Conservation (phyloP, 2,329 filamentous ascomycete genomes). For the Pestalotiopsis sp. region DNA sequence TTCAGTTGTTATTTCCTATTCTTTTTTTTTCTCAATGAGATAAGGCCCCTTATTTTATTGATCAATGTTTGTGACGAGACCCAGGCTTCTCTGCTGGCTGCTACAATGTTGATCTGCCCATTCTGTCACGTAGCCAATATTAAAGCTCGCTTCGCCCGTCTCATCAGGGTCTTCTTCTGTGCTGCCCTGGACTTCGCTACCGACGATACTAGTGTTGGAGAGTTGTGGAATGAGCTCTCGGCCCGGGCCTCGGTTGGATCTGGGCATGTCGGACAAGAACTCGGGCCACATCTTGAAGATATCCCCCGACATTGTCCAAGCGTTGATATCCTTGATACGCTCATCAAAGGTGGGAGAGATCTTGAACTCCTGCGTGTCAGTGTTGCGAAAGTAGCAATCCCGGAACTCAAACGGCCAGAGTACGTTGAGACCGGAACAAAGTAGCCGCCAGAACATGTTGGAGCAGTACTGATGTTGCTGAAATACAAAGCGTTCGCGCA, state of each 20-base stretch:
- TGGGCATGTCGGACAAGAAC: neutral
- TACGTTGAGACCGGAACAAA: neutral
- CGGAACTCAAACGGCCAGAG: conserved; percentile 1
- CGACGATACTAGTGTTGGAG: neutral
- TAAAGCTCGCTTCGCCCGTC: neutral
- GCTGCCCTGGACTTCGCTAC: neutral
- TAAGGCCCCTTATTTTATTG: neutral
- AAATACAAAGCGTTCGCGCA: neutral
- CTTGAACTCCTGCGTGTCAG: neutral
- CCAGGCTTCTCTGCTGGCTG: neutral
- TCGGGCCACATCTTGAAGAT: neutral
- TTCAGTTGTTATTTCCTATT: neutral
- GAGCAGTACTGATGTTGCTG: neutral
- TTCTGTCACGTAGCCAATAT: neutral
- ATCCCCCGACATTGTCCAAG: neutral
- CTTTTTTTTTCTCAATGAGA: neutral
- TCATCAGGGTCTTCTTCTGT: neutral
- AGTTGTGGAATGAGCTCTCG: neutral
- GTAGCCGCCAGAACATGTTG: neutral
- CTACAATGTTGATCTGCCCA: neutral
- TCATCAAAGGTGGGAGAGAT: neutral
- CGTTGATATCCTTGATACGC: neutral
- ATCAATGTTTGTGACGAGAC: neutral
- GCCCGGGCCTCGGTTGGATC: neutral
- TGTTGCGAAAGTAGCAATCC: neutral